Conservation (phyloP, 176 grass and related monocot species). For the Hsuehochloa calcarea region DNA sequence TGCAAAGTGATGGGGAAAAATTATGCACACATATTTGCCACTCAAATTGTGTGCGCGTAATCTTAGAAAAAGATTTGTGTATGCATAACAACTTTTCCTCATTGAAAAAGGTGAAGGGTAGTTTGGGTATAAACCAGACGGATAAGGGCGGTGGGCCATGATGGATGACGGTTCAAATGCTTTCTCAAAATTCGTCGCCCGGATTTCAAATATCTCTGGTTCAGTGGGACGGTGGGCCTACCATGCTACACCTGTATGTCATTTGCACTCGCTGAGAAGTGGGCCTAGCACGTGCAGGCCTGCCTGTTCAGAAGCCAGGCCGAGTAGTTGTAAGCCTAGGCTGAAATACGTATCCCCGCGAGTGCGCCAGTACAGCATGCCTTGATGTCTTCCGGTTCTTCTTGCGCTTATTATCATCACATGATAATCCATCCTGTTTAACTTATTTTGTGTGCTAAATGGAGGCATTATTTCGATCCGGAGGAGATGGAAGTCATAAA, state of each 20-base stretch:
- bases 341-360: no score
- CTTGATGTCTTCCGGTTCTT: no score
- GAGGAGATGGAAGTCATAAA: neutral
- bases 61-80: neutral
- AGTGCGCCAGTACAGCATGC: no score
- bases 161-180: neutral
- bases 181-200: conserved; percentile 9
- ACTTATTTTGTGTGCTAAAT: no score
- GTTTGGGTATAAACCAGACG: neutral
- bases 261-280: neutral
- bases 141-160: neutral
- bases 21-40: neutral
- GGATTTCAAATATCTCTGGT: conserved; percentile 21
- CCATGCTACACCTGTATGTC: neutral
- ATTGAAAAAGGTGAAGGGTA: neutral
- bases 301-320: neutral
- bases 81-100: neutral
- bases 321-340: neutral
- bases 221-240: neutral
- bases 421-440: no score
- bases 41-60: neutral
- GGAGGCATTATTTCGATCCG: neutral
- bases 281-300: neutral
- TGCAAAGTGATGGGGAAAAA: no score
- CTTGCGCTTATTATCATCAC: no score